Percentiles rank a stretch among this genome's conserved stretches.
Evolutionary conservation across 139 green algal species (phyloP).

Genomic region (Yamagishiella unicocca): DNA sequence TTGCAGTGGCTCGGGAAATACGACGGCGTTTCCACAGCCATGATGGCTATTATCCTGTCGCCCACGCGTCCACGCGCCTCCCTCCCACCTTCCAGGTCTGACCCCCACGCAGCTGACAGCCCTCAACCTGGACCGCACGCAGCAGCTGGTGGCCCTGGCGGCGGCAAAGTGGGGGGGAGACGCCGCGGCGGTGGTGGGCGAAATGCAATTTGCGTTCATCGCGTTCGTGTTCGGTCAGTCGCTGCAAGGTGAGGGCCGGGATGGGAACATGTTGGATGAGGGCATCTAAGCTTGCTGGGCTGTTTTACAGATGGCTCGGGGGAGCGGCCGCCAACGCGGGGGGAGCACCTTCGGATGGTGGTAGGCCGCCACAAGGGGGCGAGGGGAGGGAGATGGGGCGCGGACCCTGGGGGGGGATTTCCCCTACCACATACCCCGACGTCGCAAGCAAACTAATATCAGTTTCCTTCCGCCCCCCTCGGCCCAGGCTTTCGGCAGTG

Average conservation of each 20-base stretch:
- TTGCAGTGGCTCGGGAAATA: too few species aligned
- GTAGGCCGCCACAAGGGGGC: not conserved
- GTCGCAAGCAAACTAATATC: too few species aligned
- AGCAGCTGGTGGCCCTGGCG: slow-evolving; percentile 63
- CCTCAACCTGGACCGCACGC: slow-evolving; percentile 84
- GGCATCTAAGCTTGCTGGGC: too few species aligned
- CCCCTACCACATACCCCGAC: too few species aligned
- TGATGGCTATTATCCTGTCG: not conserved
- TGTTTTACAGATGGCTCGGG: too few species aligned
- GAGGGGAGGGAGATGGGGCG: not conserved
- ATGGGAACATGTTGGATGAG: not conserved
- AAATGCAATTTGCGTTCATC: slow-evolving; percentile 90
- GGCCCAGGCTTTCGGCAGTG: slow-evolving; percentile 76
- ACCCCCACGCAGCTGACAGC: slow-evolving; percentile 74
- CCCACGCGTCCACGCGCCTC: not conserved
- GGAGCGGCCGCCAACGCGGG: too few species aligned
- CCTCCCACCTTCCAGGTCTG: slow-evolving; percentile 25
- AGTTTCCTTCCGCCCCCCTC: not conserved
- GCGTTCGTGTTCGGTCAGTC: slow-evolving; percentile 87
- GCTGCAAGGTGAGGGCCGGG: slow-evolving; percentile 61
- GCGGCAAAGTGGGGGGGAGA: slow-evolving; percentile 41
- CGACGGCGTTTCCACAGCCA: too few species aligned
- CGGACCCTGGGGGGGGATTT: not conserved
- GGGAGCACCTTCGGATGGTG: too few species aligned
- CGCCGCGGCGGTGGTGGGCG: slow-evolving; percentile 70